Evolutionary conservation across 805 yeast species (phyloP), one percentile per base, ranked within the genome.

Genomic region (Lipomyces starkeyi): DNA sequence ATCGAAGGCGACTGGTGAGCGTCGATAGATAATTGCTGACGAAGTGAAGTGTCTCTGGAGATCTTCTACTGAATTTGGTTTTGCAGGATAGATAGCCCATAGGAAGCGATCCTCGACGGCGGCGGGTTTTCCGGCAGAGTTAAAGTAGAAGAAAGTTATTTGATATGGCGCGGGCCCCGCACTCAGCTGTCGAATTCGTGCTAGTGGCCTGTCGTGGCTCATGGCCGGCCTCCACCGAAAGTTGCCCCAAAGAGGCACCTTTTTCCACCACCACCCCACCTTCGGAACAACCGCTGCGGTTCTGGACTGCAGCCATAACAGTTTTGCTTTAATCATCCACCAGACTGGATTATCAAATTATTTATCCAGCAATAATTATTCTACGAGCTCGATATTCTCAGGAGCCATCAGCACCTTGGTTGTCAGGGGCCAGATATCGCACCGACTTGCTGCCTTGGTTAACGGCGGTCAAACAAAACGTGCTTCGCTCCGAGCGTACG

Each of bases 121-220:
- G 17, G 56, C n/a, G 27, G 49, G 13, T 17, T 55, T 53, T 34
- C 47, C 29, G 32, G 57, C 53, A 40, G 66, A 32, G 40, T 11
- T 37, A 37, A 37, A 37, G 40, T 37, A 37, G 14, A 37, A 11
- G 40, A 11, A 14, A 37, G 14, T 11, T 37, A 37, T 37, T 37
- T 37, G 40, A 7, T 29, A 29, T 29, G 17, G 43, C 43, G 43
- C 4, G 2, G 49, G 49, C 49, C 49, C 49, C 49, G 49, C 49
- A 43, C 22, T 17, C 49, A 43, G 49, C 20, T n/a, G 49, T 43
- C 49, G 22, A 43, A 43, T 43, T 8, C 49, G 49, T 17, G 43
- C 43, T 13, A 37, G 43, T 37, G 43, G 2, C 14, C 6, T 11
- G 13, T 4, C 43, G 13, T 37, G 43, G 43, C 43, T 14, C 43